These are phyloP conservation scores for Eutypella sp. DNA, from an alignment of 2,329 filamentous ascomycete genomes.

Conservation along the genomic window DNA sequence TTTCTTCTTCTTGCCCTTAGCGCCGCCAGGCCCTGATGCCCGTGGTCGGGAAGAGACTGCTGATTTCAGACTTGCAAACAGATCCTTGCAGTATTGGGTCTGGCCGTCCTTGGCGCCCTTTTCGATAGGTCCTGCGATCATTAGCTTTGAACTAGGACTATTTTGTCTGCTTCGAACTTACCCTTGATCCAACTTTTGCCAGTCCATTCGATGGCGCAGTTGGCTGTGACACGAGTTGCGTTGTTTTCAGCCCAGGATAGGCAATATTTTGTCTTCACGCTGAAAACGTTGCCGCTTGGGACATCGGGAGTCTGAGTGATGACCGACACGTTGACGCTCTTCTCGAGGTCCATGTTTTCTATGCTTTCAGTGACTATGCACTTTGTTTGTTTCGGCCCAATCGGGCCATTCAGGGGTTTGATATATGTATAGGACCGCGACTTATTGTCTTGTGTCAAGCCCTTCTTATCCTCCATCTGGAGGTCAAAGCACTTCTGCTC, in stretches of 20 bases:
- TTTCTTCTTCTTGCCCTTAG: conserved; percentile 59
- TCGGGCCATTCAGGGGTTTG: conserved; percentile 77
- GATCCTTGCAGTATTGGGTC: conserved; percentile 71
- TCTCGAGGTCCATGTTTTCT: conserved; percentile 83
- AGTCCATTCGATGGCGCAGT: conserved; percentile 89
- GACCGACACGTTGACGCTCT: conserved; percentile 74
- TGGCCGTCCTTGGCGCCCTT: conserved; percentile 93
- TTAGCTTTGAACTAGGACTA: conserved; percentile 23
- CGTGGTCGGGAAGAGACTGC: conserved; percentile 64
- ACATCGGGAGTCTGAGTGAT: conserved; percentile 91
- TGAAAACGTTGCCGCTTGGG: conserved; percentile 86
- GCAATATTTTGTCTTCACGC: conserved; percentile 90
- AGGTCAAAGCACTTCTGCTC: conserved; percentile 90
- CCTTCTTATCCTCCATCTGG: conserved; percentile 79
- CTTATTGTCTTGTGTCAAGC: conserved; percentile 69
- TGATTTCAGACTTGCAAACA: conserved; percentile 68
- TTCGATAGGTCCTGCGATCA: conserved; percentile 74
- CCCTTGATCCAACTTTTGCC: conserved; percentile 98
- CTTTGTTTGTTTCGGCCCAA: conserved; percentile 91
- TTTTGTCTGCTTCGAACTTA: conserved; percentile 34
- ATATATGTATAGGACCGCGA: conserved; percentile 78
- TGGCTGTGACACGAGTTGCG: conserved; percentile 78
- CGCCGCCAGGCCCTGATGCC: conserved; percentile 41
- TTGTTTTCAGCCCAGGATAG: conserved; percentile 89
- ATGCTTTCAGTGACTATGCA: conserved; percentile 83